Evolutionary conservation across 805 yeast species (phyloP).

Genomic region (Pichia exigua): DNA sequence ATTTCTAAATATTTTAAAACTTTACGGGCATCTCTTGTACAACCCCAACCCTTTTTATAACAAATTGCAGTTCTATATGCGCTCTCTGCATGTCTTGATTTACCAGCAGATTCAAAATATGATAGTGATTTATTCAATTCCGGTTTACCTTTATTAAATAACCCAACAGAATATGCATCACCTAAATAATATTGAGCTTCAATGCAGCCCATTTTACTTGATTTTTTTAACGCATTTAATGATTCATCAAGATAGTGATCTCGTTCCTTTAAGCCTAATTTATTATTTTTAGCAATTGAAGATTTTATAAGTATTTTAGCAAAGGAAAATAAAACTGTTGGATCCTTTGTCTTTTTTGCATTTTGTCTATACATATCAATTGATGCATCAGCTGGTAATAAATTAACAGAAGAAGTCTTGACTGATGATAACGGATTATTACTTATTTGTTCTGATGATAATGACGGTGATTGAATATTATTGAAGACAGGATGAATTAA

Average conservation of each 20-base stretch:
- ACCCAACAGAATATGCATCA: constrained; percentile 84
- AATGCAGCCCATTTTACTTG: constrained; percentile 33
- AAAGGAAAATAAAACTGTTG: constrained; percentile 78
- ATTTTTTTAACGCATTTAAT: constrained; percentile 40
- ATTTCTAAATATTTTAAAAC: constrained; percentile 74
- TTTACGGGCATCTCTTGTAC: constrained; percentile 78
- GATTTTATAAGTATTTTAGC: constrained; percentile 65
- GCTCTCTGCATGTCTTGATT: constrained; percentile 86
- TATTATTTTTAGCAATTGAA: constrained; percentile 13
- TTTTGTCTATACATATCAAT: constrained; percentile 81
- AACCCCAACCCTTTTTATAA: constrained; percentile 91
- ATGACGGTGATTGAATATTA: background rate
- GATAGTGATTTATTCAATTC: constrained; percentile 70
- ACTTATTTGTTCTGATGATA: background rate
- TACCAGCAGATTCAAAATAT: constrained; percentile 83
- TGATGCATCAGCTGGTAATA: constrained; percentile 47
- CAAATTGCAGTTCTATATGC: constrained; percentile 89
- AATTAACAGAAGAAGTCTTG: constrained; percentile 4
- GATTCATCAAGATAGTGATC: constrained; percentile 72
- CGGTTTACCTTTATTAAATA: constrained; percentile 53
- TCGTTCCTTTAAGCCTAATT: constrained; percentile 29
- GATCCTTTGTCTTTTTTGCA: constrained; percentile 79
- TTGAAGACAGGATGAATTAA: constrained; percentile 7
- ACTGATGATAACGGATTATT: background rate
- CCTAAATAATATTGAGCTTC: constrained; percentile 90